These are phyloP conservation scores for Schizonepeta tenuifolia DNA, from an alignment of 257 asterid species.

Conservation along the genomic window DNA sequence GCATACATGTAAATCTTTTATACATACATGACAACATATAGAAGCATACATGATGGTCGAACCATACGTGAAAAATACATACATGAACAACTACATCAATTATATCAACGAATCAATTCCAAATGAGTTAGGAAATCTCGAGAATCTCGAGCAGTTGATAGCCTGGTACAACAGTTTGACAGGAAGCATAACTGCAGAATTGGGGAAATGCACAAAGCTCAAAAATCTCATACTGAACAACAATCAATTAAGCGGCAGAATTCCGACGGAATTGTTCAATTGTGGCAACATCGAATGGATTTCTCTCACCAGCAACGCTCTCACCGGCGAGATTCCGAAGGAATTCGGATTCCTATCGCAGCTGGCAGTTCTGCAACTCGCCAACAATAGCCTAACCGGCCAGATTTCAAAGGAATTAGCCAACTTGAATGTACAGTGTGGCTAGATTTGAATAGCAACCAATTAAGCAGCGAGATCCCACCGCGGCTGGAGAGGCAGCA, in stretches of 20 bases:
- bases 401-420: no score
- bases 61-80: no score
- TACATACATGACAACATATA: no score
- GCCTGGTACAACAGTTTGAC: slow-evolving; percentile 91
- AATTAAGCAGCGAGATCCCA: no score
- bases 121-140: slow-evolving; percentile 67
- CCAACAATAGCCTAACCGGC: no score
- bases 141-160: slow-evolving; percentile 81
- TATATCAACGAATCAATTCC: slow-evolving; percentile 86
- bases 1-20: no score
- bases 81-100: no score
- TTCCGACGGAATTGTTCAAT: slow-evolving; percentile 65
- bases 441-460: no score
- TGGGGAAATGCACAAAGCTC: slow-evolving; percentile 83
- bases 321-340: slow-evolving; percentile 71
- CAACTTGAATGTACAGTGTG: no score
- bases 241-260: slow-evolving; percentile 69
- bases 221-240: slow-evolving; percentile 86
- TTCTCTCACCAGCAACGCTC: slow-evolving; percentile 78
- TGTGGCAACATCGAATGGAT: slow-evolving; percentile 81
- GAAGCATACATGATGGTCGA: no score
- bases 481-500: no score
- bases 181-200: slow-evolving; percentile 72
- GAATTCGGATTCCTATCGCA: slow-evolving; percentile 62
- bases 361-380: slow-evolving; percentile 82